Evolutionary conservation across 306 rosid species (phyloP), one percentile per base, ranked within the genome.

Genomic region (Potentilla sterilis): DNA sequence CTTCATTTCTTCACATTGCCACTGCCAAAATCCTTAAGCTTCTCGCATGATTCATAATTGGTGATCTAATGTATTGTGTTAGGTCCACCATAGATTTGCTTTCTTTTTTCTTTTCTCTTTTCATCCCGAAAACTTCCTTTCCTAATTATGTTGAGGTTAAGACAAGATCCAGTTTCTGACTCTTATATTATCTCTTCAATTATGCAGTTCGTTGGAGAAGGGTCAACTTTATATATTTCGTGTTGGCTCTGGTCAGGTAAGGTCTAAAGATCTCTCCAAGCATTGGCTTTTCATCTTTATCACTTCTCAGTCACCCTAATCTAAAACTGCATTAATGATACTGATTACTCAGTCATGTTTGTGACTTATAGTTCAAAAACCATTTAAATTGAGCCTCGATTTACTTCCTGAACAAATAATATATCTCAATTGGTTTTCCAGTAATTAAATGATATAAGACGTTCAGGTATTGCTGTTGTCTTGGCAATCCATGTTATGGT

Each of bases 241-340:
- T 2, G 93, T 94, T 57, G 97, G 97, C 75, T 90, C 98, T 46
- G 97, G 89, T 80, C 97, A 91, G 92, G 96, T 92, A 84, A 70
- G 80, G 71, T 68, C 59, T 37, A 42, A 64, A 78, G 47, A 54
- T 63, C 32, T 32, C 65, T 58, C 68, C 61, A 9, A 54, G 22
- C 40, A n/a, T 24, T 28, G 24, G 9, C 2, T 37, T 68, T 67
- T 2, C 35, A 28, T 57, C 57, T 19, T 9, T 58, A 4, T 4
- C 4, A 59, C 34, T 59, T 73, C 28, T 9, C 76, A 22, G 65
- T 55, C 51, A 71, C 11, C 49, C 28, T 52, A 46, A 14, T 55
- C 22, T 10, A 28, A 14, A 28, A 59, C 49, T 46, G 16, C 3
- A 11, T 44, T 14, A n/a, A n/a, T n/a, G 28, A 11, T 5, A 46